phyloP scores from a whole-genome alignment of 2,329 filamentous ascomycete genomes.

The Phoma sp. region DNA sequence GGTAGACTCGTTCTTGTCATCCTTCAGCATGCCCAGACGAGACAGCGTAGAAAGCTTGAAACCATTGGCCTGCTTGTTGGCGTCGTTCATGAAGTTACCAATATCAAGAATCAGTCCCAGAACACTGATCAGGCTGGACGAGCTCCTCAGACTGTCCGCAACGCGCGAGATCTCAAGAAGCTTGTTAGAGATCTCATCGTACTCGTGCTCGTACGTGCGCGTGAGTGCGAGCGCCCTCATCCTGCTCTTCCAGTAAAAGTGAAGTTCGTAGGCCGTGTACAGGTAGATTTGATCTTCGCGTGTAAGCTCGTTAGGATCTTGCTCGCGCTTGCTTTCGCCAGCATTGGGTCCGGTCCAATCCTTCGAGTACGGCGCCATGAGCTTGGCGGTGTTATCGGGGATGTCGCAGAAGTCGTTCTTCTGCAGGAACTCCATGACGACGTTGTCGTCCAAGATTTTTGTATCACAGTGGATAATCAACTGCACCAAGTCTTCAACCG shows the following conservation, averaged over 20 bases:
- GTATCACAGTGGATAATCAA: slow-evolving; percentile 96
- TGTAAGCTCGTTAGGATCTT: slow-evolving; percentile 86
- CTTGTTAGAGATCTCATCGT: slow-evolving; percentile 87
- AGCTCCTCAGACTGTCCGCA: slow-evolving; percentile 88
- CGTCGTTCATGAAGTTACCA: slow-evolving; percentile 99
- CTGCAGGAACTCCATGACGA: slow-evolving; percentile 96
- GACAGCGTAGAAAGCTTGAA: slow-evolving; percentile 97
- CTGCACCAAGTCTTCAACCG: slow-evolving; percentile 83
- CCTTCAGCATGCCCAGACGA: slow-evolving; percentile 95
- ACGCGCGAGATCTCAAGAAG: slow-evolving; percentile 85
- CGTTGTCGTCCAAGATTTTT: slow-evolving; percentile 84
- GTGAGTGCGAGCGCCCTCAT: slow-evolving; percentile 91
- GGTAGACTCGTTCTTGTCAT: slow-evolving; percentile 97
- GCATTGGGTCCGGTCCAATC: slow-evolving; percentile 94
- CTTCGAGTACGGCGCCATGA: slow-evolving; percentile 93
- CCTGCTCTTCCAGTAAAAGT: slow-evolving; percentile 98
- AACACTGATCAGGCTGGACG: slow-evolving; percentile 93
- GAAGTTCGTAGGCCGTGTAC: slow-evolving; percentile 89
- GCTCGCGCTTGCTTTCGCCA: slow-evolving; percentile 76
- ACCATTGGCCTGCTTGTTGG: slow-evolving; percentile 95
- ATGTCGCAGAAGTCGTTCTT: slow-evolving; percentile 92
- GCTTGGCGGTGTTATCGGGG: slow-evolving; percentile 86
- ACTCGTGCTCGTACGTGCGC: slow-evolving; percentile 82
- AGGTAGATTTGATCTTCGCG: slow-evolving; percentile 95
- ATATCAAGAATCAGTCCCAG: slow-evolving; percentile 95